Conservation (phyloP, 83 land plant genomes). For the Diphasiastrum complanatum region DNA sequence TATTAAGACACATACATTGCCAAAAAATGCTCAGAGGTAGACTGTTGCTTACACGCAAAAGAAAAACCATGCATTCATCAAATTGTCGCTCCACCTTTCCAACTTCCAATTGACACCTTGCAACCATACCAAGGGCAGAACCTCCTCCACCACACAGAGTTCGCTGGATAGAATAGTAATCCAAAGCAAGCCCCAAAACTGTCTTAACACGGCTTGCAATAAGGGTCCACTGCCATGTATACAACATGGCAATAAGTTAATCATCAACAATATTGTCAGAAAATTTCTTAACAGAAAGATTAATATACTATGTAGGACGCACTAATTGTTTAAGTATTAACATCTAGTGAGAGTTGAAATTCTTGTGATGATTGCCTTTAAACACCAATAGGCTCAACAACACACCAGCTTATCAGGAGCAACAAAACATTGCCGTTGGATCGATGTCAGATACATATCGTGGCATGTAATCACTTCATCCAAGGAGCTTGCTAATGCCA, state of each 20-base stretch:
- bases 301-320: background rate
- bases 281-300: constrained; percentile 7
- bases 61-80: constrained; percentile 94
- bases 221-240: constrained; percentile 93
- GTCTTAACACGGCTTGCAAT: constrained; percentile 88
- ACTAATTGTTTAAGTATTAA: background rate
- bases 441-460: constrained; percentile 75
- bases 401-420: constrained; percentile 93
- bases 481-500: constrained; percentile 74
- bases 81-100: constrained; percentile 82
- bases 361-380: background rate
- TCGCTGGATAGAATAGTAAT: constrained; percentile 72
- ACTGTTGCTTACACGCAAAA: constrained; percentile 59
- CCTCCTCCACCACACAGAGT: constrained; percentile 59
- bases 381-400: background rate
- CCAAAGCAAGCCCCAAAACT: constrained; percentile 85
- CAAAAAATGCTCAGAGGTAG: background rate
- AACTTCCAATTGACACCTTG: constrained; percentile 78
- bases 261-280: no score
- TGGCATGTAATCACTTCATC: constrained; percentile 97
- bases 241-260: no score
- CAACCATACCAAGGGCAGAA: constrained; percentile 59
- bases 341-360: constrained; percentile 1
- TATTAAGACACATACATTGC: background rate
- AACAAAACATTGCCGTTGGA: constrained; percentile 88